A percentile compares a stretch with the other conserved stretches of the same genome.
Evolutionary conservation across 78 protist species (phyloP).

Genomic region (Tieghemostelium lacteum): DNA sequence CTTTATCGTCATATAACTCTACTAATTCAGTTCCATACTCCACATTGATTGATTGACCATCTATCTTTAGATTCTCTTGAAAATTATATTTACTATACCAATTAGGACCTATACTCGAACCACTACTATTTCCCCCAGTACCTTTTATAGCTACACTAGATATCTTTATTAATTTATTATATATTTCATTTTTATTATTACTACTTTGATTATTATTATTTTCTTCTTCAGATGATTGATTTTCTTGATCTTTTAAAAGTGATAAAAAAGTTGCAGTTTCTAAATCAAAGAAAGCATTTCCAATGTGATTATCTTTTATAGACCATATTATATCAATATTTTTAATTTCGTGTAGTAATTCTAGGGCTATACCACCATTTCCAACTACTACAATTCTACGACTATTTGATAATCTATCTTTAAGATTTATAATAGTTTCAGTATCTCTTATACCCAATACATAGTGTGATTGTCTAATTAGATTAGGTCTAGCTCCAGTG

Average conservation of each 20-base stretch:
- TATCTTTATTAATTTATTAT: neutral
- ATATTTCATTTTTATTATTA: neutral
- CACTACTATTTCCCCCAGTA: neutral
- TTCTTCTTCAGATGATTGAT: conserved; percentile 1
- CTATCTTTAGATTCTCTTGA: neutral
- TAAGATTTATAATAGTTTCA: conserved; percentile 47
- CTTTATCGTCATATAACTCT: neutral
- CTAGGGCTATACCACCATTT: conserved; percentile 86
- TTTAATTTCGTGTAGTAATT: conserved; percentile 65
- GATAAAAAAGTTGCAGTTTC: conserved; percentile 49
- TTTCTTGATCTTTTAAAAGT: neutral
- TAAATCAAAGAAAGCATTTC: conserved; percentile 66
- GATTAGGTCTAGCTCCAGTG: conserved; percentile 65
- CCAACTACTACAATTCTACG: conserved; percentile 62
- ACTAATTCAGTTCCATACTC: conserved; percentile 32
- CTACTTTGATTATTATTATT: neutral
- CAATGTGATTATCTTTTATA: conserved; percentile 60
- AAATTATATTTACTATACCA: conserved; percentile 75
- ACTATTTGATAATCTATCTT: conserved; percentile 18
- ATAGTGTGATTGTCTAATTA: conserved; percentile 5
- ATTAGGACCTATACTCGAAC: conserved; percentile 40
- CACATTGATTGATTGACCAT: neutral
- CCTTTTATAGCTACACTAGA: neutral
- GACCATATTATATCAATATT: conserved; percentile 45
- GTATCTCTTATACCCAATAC: conserved; percentile 79